Evolutionary conservation across 345 rosid species (phyloP).

Genomic region (Sapria himalayana): DNA sequence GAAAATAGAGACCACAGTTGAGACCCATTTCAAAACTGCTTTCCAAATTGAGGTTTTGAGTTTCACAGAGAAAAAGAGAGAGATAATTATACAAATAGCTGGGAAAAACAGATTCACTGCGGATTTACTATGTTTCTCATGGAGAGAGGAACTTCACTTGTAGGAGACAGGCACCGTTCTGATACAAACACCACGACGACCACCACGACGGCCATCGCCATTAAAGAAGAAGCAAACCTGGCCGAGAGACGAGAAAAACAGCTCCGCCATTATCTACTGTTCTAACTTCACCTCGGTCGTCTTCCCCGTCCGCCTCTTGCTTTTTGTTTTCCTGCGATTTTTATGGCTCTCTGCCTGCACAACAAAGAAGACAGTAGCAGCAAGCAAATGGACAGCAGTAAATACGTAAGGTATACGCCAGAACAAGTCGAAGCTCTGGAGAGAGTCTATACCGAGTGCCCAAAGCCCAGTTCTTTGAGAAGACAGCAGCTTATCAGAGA

Average conservation of each 20-base stretch:
- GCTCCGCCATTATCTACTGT: neutral
- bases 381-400: conserved; percentile 37
- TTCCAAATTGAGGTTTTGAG: too few relatives aligned
- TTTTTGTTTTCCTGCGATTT: neutral
- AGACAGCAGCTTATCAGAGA: conserved; percentile 60
- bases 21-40: too few relatives aligned
- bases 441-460: conserved; percentile 57
- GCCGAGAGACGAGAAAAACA: conserved; percentile 13
- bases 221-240: conserved; percentile 12
- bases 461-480: conserved; percentile 56
- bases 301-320: neutral
- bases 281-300: conserved; percentile 2
- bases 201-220: neutral
- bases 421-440: conserved; percentile 70
- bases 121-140: too few relatives aligned
- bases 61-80: too few relatives aligned
- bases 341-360: conserved; percentile 27
- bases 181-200: conserved; percentile 3
- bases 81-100: too few relatives aligned
- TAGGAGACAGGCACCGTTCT: conserved; percentile 31
- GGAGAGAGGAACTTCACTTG: conserved; percentile 40
- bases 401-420: conserved; percentile 57
- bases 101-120: too few relatives aligned
- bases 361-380: conserved; percentile 10
- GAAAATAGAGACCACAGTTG: too few relatives aligned